phyloP scores from a whole-genome alignment of 2,329 filamentous ascomycete genomes.

The Leptographium flavum region DNA sequence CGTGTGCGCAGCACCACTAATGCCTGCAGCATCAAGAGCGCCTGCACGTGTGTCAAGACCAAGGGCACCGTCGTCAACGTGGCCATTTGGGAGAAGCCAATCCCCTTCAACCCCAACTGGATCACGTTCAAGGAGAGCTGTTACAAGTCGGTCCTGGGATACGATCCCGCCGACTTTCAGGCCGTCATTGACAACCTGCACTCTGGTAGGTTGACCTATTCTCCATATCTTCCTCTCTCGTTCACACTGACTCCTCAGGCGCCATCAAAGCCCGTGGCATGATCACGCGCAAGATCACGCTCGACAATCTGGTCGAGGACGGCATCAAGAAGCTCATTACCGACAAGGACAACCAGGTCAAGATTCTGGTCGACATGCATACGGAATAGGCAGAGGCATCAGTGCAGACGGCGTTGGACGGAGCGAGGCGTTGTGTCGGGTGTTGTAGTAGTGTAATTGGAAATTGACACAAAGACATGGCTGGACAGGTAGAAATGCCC shows the following conservation, averaged over 20 bases:
- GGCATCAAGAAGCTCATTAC: constrained; percentile 2
- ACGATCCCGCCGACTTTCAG: background rate
- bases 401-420: no score
- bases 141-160: constrained; percentile 2
- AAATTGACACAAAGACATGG: no score
- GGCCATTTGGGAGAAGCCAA: constrained; percentile 3
- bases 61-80: constrained; percentile 4
- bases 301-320: constrained; percentile 1
- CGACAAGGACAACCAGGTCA: constrained; percentile 4
- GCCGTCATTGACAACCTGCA: constrained; percentile 2
- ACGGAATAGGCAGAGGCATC: no score
- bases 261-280: constrained; percentile 1
- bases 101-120: constrained; percentile 3
- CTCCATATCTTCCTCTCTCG: background rate
- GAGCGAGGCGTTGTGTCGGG: no score
- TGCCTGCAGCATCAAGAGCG: background rate
- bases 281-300: constrained; percentile 2
- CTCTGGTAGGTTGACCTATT: background rate
- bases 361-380: constrained; percentile 1
- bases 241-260: background rate
- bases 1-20: background rate
- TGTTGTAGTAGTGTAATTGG: no score
- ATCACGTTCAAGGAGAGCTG: constrained; percentile 1
- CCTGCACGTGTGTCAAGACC: background rate
- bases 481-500: no score